A percentile compares a stretch with the other conserved stretches of the same genome.
phyloP scores from a whole-genome alignment of 2,329 filamentous ascomycete species.

The Fonsecaea nubica region DNA sequence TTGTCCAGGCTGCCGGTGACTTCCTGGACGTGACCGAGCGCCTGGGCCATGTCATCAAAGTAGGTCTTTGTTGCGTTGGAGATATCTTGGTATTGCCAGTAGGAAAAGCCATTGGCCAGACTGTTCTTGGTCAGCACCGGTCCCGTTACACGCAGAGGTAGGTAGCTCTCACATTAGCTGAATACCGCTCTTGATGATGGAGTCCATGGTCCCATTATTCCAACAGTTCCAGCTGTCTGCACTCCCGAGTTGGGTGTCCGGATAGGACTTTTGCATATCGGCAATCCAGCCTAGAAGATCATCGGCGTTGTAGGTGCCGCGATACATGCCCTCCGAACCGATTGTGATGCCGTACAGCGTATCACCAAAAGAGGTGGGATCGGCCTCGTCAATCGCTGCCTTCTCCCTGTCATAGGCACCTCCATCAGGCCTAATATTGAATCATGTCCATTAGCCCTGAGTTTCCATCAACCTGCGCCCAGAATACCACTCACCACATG shows the following conservation, averaged over 20 bases:
- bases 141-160: not conserved
- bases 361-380: constrained; percentile 57
- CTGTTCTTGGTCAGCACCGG: constrained; percentile 37
- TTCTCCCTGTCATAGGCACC: constrained; percentile 68
- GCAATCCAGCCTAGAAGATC: constrained; percentile 68
- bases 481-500: constrained; percentile 63
- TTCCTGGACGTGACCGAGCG: constrained; percentile 67
- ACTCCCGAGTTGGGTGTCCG: constrained; percentile 65
- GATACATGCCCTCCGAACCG: constrained; percentile 74
- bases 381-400: constrained; percentile 58
- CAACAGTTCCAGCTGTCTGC: constrained; percentile 78
- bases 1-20: constrained; percentile 60
- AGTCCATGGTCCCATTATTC: constrained; percentile 70
- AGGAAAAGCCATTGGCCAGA: constrained; percentile 73
- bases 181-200: constrained; percentile 65
- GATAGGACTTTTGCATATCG: constrained; percentile 64
- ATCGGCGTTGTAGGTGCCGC: constrained; percentile 68
- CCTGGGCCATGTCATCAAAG: constrained; percentile 71
- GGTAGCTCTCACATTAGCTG: constrained; percentile 60
- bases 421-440: constrained; percentile 64
- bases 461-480: not conserved
- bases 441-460: constrained; percentile 9
- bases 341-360: constrained; percentile 73
- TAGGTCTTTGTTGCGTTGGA: constrained; percentile 67
- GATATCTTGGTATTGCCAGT: constrained; percentile 71